A percentile compares a stretch with the other conserved stretches of the same genome.
These are phyloP conservation scores for Hura crepitans DNA, from an alignment of 441 rosid genomes.

Conservation along the genomic window DNA sequence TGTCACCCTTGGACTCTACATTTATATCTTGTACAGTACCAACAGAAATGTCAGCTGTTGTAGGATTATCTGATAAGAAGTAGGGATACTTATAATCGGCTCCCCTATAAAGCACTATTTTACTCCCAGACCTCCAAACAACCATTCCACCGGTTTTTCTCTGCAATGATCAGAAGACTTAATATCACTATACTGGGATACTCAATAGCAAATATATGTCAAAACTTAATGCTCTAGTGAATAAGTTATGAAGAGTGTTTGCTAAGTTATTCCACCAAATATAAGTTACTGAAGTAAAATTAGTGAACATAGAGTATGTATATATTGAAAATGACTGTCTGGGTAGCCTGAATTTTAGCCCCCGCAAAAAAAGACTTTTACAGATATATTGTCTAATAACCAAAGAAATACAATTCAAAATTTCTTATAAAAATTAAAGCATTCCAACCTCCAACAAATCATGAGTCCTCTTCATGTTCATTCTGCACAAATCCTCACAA, in stretches of 20 bases:
- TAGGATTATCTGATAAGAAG: conserved; percentile 43
- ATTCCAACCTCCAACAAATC: conserved; percentile 82
- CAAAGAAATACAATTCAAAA: conserved; percentile 1
- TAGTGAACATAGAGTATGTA: background rate
- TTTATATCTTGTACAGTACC: conserved; percentile 27
- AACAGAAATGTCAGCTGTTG: conserved; percentile 26
- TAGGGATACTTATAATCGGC: conserved; percentile 78
- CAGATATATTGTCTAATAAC: background rate
- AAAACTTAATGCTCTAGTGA: background rate
- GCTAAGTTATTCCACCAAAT: background rate
- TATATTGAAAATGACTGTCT: background rate
- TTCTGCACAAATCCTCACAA: conserved; percentile 74
- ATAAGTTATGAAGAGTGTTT: background rate
- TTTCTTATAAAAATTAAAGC: background rate
- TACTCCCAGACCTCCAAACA: conserved; percentile 91
- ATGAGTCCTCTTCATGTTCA: conserved; percentile 96
- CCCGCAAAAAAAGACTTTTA: background rate
- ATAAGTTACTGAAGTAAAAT: background rate
- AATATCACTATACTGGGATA: background rate
- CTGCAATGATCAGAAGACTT: conserved; percentile 36
- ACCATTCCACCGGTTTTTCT: conserved; percentile 93
- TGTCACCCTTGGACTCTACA: conserved; percentile 28
- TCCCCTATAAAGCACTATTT: conserved; percentile 81
- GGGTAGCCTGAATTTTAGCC: background rate
- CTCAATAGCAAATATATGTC: background rate